Evolutionary conservation across 2,329 filamentous ascomycete species (phyloP), one percentile per base, ranked within the genome.

Genomic region (Fusarium cyanostomum): DNA sequence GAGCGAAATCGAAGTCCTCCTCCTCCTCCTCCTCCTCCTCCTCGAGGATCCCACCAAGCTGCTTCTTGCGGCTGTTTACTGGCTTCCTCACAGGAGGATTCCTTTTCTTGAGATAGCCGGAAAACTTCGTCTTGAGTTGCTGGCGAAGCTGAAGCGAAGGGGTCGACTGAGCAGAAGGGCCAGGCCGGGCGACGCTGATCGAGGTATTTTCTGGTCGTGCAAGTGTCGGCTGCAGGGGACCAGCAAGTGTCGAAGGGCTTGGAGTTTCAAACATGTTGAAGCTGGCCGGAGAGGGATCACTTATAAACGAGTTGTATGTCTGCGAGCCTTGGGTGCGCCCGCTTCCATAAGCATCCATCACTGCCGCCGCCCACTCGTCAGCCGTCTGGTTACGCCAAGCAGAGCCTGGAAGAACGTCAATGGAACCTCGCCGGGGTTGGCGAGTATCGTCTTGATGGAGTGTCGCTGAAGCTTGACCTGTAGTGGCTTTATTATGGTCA

Each of bases 51-150:
- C 21, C 38, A 13, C 3, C 31, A 37, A 26, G 9, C 9, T 21
- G 15, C 13, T 13, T 10, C 44, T 26, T 49, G 7, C n/a, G 33
- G 2, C 15, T 35, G 5, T 11, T 37, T 8, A 16, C 11, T 3
- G 30, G 8, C 4, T 26, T 35, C 10, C 18, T 37, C 2, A 5
- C 16, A 16, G 31, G 8, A 3, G n/a, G 15, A 5, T 26, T 15
- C 11, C 39, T 54, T 16, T 56, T 45, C 21, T 55, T 49, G 4
- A 59, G 16, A 7, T 45, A 44, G 15, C 13, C 16, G 12, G 27
- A 33, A 15, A 51, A 59, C 16, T 59, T 48, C 2, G 30, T 18
- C 13, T 55, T 58, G 4, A 64, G 49, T n/a, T 56, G 45, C 26
- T 52, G 27, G 1, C 53, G 50, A 5, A 62, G 56, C 21, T 62